Percentiles rank a stretch among this genome's conserved stretches.
Evolutionary conservation across 257 asterid species (phyloP).

Genomic region (Nicotiana undulata): DNA sequence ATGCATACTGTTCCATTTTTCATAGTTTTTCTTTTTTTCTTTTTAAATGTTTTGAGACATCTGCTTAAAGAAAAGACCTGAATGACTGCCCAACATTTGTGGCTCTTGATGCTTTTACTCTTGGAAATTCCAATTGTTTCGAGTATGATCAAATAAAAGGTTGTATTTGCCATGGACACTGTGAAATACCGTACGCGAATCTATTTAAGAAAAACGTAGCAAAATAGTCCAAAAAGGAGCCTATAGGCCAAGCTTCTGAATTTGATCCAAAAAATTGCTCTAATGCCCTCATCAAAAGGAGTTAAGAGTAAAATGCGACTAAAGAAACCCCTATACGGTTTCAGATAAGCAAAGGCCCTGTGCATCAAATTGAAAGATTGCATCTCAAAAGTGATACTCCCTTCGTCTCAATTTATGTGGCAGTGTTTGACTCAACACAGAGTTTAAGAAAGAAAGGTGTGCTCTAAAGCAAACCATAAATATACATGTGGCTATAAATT

Average conservation of each 20-base stretch:
- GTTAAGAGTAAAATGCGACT: neutral
- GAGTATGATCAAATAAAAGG: neutral
- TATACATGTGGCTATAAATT: neutral
- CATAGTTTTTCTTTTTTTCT: neutral
- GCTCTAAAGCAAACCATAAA: no score
- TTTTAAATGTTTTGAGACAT: neutral
- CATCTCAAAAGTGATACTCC: neutral
- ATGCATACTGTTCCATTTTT: neutral
- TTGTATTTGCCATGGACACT: neutral
- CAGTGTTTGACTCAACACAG: no score
- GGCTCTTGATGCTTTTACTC: neutral
- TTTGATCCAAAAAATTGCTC: neutral
- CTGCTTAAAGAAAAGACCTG: neutral
- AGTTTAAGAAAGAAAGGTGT: no score
- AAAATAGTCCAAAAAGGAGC: neutral
- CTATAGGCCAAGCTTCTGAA: neutral
- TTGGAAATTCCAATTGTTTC: neutral
- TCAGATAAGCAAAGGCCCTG: neutral
- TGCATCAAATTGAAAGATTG: neutral
- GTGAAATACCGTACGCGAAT: neutral
- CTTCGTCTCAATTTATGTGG: neutral
- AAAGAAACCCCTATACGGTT: neutral
- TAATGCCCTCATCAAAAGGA: neutral
- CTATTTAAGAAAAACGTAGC: no score
- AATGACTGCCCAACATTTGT: neutral